These are phyloP conservation scores for Metschnikowia kofuensis DNA, from an alignment of 805 yeast genomes.

Conservation along the genomic window DNA sequence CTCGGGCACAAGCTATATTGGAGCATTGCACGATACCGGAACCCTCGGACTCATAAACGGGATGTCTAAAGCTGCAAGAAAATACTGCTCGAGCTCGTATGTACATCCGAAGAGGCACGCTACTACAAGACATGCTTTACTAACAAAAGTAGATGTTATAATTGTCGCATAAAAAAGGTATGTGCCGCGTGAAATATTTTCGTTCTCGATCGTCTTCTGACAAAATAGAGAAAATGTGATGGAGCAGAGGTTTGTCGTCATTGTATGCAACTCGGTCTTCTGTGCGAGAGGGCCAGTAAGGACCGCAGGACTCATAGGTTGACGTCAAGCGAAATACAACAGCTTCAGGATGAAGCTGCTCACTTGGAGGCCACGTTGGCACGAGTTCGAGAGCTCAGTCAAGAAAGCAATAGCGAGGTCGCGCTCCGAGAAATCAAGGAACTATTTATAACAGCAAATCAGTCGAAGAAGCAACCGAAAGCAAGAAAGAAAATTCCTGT, in stretches of 20 bases:
- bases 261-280: constrained; percentile 8
- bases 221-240: constrained; percentile 14
- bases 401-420: background rate
- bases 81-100: constrained; percentile 15
- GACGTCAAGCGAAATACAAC: constrained; percentile 7
- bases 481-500: constrained; percentile 13
- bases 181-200: background rate
- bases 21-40: background rate
- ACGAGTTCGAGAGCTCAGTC: constrained; percentile 6
- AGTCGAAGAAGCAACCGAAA: background rate
- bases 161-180: constrained; percentile 17
- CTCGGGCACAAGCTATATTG: background rate
- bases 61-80: constrained; percentile 5
- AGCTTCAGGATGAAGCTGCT: constrained; percentile 7
- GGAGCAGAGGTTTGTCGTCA: constrained; percentile 11
- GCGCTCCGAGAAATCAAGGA: constrained; percentile 4
- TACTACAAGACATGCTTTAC: background rate
- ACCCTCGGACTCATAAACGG: background rate
- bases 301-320: constrained; percentile 13
- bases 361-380: constrained; percentile 10
- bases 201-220: background rate
- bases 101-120: background rate
- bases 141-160: constrained; percentile 10
- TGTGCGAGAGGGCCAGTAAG: constrained; percentile 10
- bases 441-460: background rate